Conservation (phyloP, 805 yeast species). For the Barnettozyma populi region DNA sequence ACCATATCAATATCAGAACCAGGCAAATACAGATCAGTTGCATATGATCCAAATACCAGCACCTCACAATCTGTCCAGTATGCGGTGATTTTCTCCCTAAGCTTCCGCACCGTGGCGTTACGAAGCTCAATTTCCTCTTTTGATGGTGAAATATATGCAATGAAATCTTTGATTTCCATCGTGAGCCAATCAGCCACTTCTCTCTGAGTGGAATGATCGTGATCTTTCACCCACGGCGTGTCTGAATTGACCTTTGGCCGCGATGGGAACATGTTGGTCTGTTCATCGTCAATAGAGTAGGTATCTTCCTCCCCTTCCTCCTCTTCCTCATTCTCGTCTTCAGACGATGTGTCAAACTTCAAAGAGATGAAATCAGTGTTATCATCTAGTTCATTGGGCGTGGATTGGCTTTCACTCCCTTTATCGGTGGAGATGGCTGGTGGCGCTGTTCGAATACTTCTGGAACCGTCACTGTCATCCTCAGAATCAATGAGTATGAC, state of each 20-base stretch:
- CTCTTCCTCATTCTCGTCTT: constrained; percentile 19
- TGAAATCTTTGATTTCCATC: constrained; percentile 78
- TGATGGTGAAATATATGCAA: constrained; percentile 81
- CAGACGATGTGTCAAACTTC: constrained; percentile 28
- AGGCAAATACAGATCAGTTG: constrained; percentile 88
- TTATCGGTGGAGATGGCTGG: background rate
- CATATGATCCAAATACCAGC: constrained; percentile 89
- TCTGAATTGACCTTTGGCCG: constrained; percentile 22
- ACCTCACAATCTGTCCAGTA: constrained; percentile 79
- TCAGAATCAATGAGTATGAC: constrained; percentile 8
- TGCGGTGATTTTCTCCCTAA: constrained; percentile 45
- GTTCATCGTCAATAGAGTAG: constrained; percentile 24
- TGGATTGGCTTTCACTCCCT: background rate
- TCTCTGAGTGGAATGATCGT: constrained; percentile 69
- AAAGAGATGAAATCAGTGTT: constrained; percentile 40
- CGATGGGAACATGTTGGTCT: constrained; percentile 11
- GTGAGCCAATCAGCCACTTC: constrained; percentile 87
- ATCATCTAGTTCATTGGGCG: constrained; percentile 28
- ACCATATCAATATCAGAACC: constrained; percentile 97
- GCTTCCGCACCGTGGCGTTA: constrained; percentile 54
- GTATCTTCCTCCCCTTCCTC: constrained; percentile 22
- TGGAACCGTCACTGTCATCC: constrained; percentile 7
- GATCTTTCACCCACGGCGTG: constrained; percentile 72
- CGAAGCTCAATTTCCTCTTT: constrained; percentile 63
- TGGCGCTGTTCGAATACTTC: constrained; percentile 1